Base-by-base conservation (phyloP, 2,329 filamentous ascomycete genomes). In the Colletotrichum caudatum region DNA sequence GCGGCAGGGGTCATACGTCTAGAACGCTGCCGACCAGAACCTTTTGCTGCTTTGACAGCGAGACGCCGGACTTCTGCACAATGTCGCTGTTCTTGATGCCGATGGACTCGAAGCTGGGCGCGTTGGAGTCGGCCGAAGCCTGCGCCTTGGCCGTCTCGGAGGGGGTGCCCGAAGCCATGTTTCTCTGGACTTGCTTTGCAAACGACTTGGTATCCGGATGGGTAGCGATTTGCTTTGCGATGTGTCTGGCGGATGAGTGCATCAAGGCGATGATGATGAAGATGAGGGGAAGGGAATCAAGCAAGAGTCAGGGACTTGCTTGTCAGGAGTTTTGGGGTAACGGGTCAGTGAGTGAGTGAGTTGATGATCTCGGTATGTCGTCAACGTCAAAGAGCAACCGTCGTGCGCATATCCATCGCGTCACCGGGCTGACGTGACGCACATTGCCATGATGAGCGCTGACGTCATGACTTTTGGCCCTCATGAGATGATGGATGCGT, bases 1-100 rank as follows among this genome's bases (percentile, higher is more conserved):
- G 23, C 5, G 4, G n/a, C n/a, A 39, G n/a, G 26, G 59, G 23
- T 23, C 4, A 20, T 67, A 84, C 84, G 76, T 91, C 89, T 33
- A 92, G 83, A 18, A 91, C 83, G 57, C 85, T 87, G 69, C 87
- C 87, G 16, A 91, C 85, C 41, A 91, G 71, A 0, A 88, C 83
- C 71, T 86, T 85, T 76, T 91, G 88, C 26, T 83, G 77, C 0
- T 81, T 74, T 23, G 82, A 82, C 18, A 91, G 82, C 0, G 82
- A 78, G 18, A 91, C 83, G 16, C 88, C 88, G 0, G 84, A 74
- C 0, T 82, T 83, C 12, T 85, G 85, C 57, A 85, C 83, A 76
- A 91, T 83, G 76, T 85, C 80, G n/a, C 83, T 88, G 77, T 84
- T 88, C 75, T 87, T 85, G 73, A 90, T 86, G 1, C 76, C 78